Evolutionary conservation across 352 stramenopile species (phyloP).

Genomic region (Globisporangium rhizosaccharum): DNA sequence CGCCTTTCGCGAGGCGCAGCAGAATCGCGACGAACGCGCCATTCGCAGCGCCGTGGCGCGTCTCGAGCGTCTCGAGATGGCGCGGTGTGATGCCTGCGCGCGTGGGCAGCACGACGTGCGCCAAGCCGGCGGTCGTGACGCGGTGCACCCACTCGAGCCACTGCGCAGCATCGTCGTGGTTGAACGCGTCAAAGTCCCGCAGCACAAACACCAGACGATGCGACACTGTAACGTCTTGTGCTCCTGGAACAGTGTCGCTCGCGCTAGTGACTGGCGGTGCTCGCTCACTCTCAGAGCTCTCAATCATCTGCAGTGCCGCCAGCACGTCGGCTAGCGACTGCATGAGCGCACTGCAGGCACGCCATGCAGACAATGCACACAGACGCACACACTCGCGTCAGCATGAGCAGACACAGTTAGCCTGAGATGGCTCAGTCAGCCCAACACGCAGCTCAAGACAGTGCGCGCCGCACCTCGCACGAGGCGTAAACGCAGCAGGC

Average conservation of each 20-base stretch:
- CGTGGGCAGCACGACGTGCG: conserved; percentile 55
- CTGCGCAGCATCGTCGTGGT: conserved; percentile 20
- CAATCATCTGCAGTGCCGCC: neutral
- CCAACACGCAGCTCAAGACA: conserved; percentile 10
- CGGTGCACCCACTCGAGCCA: conserved; percentile 52
- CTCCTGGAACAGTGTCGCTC: neutral
- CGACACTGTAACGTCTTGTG: neutral
- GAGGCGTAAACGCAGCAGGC: conserved; percentile 33
- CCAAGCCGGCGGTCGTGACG: conserved; percentile 36
- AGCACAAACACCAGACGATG: conserved; percentile 49
- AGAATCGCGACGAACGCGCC: conserved; percentile 58
- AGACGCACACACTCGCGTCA: neutral
- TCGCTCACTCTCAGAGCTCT: neutral
- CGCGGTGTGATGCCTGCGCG: conserved; percentile 34
- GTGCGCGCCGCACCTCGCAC: conserved; percentile 11
- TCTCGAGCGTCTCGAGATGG: conserved; percentile 34
- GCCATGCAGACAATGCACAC: neutral
- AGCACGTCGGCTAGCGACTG: conserved; percentile 3
- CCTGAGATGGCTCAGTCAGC: neutral
- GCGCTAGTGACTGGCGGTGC: conserved; percentile 9
- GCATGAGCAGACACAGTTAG: neutral
- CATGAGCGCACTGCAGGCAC: conserved; percentile 1
- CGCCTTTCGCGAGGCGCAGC: conserved; percentile 44
- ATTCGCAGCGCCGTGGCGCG: conserved; percentile 19
- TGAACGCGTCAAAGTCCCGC: conserved; percentile 42